These are phyloP conservation scores for Plasmodium fragile DNA, from an alignment of 169 alveolate species.

Conservation along the genomic window DNA sequence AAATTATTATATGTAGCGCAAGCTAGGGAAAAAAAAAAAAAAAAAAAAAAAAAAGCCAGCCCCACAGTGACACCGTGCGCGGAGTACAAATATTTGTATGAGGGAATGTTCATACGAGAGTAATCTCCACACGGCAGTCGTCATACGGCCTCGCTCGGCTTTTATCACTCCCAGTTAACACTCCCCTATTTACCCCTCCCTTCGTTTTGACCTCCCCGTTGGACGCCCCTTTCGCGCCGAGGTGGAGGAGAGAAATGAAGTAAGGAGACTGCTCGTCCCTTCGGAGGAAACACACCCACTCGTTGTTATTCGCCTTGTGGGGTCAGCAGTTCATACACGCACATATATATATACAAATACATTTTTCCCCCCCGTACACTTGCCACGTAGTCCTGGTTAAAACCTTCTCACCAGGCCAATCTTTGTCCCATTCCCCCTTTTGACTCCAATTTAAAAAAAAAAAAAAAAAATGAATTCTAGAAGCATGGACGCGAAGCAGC, in stretches of 20 bases:
- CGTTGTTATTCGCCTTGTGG: background rate
- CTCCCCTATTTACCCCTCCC: background rate
- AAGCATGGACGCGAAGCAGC: slow-evolving; percentile 22
- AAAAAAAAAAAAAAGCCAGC: background rate
- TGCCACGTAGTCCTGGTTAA: background rate
- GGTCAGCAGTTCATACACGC: background rate
- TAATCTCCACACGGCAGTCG: background rate
- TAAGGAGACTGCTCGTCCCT: background rate
- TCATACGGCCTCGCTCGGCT: background rate
- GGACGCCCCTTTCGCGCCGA: background rate
- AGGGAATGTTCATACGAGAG: background rate
- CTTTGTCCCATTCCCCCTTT: too few relatives aligned
- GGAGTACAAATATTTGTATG: background rate
- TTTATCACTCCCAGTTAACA: background rate
- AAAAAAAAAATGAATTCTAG: slow-evolving; percentile 32
- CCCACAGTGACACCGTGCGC: background rate
- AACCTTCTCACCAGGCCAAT: background rate
- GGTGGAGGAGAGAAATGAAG: background rate
- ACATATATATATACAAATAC: background rate
- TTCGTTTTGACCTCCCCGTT: background rate
- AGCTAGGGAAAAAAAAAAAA: background rate
- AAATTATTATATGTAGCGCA: background rate
- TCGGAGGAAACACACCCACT: background rate
- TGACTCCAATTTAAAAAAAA: too few relatives aligned
- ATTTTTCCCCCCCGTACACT: background rate